Conservation (phyloP, 257 asterid species). For the Euphrasia confusa region DNA sequence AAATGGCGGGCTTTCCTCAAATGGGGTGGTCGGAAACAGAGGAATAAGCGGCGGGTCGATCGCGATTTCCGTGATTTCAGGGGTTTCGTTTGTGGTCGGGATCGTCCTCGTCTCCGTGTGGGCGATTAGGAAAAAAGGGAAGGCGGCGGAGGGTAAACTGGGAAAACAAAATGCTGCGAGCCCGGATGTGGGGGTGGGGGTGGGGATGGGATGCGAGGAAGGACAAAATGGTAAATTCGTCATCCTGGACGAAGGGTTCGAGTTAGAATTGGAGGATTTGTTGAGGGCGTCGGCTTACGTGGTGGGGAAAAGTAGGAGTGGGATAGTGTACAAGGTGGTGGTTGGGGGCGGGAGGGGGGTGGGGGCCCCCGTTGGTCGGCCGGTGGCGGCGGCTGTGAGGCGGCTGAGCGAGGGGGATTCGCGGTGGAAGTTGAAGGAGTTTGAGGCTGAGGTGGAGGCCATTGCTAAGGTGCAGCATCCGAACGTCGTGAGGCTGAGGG, state of each 20-base stretch:
- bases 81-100: conserved; percentile 48
- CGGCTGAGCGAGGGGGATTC: conserved; percentile 83
- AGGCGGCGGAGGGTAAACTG: conserved; percentile 31
- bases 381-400: conserved; percentile 68
- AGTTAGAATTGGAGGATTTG: conserved; percentile 84
- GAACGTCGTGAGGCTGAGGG: conserved; percentile 73
- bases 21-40: conserved; percentile 33
- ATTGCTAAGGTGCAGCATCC: conserved; percentile 74
- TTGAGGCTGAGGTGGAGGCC: conserved; percentile 79
- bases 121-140: conserved; percentile 57
- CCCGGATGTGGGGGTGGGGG: conserved; percentile 27
- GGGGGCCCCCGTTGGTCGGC: conserved; percentile 24
- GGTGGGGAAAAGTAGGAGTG: conserved; percentile 88
- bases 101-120: conserved; percentile 50
- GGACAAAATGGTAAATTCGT: conserved; percentile 78
- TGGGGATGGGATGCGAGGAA: conserved; percentile 44
- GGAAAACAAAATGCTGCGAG: conserved; percentile 37
- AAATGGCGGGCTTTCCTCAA: conserved; percentile 32
- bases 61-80: conserved; percentile 54
- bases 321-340: conserved; percentile 92
- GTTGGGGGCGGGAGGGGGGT: conserved; percentile 50
- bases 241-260: conserved; percentile 68
- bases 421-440: conserved; percentile 69
- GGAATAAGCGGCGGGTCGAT: conserved; percentile 39
- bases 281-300: conserved; percentile 97